phyloP scores from a whole-genome alignment of 2,329 filamentous ascomycete species.

The Aotearoamyces nothofagi region DNA sequence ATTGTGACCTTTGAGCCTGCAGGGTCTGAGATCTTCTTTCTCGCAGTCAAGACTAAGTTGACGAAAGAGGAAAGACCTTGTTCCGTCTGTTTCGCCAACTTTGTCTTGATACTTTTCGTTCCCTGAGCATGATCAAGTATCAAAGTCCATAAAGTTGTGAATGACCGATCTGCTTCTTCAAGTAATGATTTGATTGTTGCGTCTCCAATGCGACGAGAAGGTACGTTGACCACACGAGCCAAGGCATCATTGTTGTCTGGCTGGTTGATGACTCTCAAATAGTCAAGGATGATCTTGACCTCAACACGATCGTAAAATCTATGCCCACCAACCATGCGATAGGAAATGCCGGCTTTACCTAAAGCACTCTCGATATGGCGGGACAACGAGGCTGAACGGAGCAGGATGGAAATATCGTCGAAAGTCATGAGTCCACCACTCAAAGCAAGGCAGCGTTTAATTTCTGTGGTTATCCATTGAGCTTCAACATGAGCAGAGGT shows the following conservation, averaged over 20 bases:
- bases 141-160: constrained; percentile 62
- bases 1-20: constrained; percentile 7
- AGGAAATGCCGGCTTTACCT: constrained; percentile 68
- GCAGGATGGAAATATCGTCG: constrained; percentile 70
- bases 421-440: constrained; percentile 58
- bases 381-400: constrained; percentile 74
- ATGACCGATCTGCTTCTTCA: constrained; percentile 58
- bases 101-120: constrained; percentile 31
- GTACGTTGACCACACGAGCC: constrained; percentile 70
- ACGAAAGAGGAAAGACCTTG: constrained; percentile 42
- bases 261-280: constrained; percentile 71
- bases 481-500: constrained; percentile 59
- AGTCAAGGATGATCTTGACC: constrained; percentile 77
- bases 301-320: constrained; percentile 88
- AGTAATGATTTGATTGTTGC: constrained; percentile 58
- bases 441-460: constrained; percentile 53
- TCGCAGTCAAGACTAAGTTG: constrained; percentile 40
- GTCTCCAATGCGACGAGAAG: constrained; percentile 68
- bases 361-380: constrained; percentile 74
- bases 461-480: constrained; percentile 77
- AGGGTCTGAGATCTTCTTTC: constrained; percentile 31
- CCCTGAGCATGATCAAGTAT: constrained; percentile 43
- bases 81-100: constrained; percentile 36
- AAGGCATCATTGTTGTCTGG: constrained; percentile 80
- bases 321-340: constrained; percentile 81